phyloP scores from a whole-genome alignment of 495 filamentous ascomycete species.

The Aspergillus hancockii region DNA sequence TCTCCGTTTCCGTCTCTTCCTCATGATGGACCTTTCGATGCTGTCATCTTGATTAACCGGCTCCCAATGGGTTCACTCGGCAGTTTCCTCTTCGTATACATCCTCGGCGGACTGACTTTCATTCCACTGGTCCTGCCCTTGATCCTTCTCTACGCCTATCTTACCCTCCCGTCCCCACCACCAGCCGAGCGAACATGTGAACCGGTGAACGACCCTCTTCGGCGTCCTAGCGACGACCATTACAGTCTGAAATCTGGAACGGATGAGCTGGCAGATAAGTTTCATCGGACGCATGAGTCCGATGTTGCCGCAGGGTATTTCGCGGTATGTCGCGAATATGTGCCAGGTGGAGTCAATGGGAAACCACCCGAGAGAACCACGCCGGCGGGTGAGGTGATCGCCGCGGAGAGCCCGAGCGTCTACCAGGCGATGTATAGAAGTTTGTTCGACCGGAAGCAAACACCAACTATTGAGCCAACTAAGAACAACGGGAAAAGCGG shows the following conservation, averaged over 20 bases:
- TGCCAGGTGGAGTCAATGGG: conserved; percentile 85
- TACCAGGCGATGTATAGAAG: conserved; percentile 98
- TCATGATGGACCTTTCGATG: conserved; percentile 36
- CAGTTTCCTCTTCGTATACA: conserved; percentile 71
- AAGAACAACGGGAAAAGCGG: conserved; percentile 58
- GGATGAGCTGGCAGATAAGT: conserved; percentile 54
- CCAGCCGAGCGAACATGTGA: conserved; percentile 40
- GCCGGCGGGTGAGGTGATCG: conserved; percentile 69
- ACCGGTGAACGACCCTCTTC: conserved; percentile 31
- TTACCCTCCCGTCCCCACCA: conserved; percentile 58
- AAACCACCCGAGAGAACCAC: conserved; percentile 86
- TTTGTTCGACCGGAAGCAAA: conserved; percentile 84
- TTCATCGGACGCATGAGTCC: conserved; percentile 62
- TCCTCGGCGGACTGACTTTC: conserved; percentile 90
- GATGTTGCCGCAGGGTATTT: conserved; percentile 94
- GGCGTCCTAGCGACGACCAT: conserved; percentile 47
- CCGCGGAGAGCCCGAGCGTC: conserved; percentile 81
- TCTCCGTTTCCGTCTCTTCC: conserved; percentile 4
- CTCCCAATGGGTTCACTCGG: conserved; percentile 67
- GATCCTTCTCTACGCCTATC: conserved; percentile 66
- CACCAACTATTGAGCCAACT: conserved; percentile 48
- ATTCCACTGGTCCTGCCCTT: conserved; percentile 70
- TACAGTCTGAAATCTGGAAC: conserved; percentile 50
- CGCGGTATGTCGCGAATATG: conserved; percentile 89
- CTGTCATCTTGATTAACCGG: conserved; percentile 35